phyloP scores from a whole-genome alignment of 192 early-diverging fungal species.

The Spizellomyces punctatus region DNA sequence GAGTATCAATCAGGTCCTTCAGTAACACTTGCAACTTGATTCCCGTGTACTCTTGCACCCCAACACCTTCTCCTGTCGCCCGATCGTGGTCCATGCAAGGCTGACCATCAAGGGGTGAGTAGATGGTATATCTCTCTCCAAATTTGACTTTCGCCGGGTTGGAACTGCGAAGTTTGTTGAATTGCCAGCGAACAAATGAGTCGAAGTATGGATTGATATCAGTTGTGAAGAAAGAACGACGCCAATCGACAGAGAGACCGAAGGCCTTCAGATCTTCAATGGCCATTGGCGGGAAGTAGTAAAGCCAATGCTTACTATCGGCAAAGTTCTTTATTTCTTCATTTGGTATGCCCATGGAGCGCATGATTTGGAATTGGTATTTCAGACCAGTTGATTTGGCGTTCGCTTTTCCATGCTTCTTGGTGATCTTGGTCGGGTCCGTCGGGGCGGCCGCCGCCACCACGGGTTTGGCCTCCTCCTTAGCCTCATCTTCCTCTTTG shows the following conservation, averaged over 20 bases:
- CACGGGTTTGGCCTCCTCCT: background rate
- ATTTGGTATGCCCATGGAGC: conserved; percentile 77
- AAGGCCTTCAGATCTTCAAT: conserved; percentile 77
- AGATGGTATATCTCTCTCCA: conserved; percentile 96
- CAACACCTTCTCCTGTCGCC: conserved; percentile 87
- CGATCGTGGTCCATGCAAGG: conserved; percentile 99
- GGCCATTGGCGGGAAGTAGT: conserved; percentile 91
- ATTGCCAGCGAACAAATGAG: conserved; percentile 97
- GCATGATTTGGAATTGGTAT: conserved; percentile 99
- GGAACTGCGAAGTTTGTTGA: conserved; percentile 79
- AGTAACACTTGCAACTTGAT: conserved; percentile 86
- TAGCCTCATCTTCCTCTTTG: conserved; percentile 24
- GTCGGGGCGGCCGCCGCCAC: conserved; percentile 34
- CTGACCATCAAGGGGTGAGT: conserved; percentile 91
- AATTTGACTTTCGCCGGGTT: conserved; percentile 80
- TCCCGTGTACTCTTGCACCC: conserved; percentile 93
- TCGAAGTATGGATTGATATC: conserved; percentile 98
- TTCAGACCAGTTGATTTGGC: conserved; percentile 82
- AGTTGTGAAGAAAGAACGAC: conserved; percentile 96
- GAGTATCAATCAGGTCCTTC: conserved; percentile 42
- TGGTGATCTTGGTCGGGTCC: conserved; percentile 64
- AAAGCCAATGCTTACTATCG: conserved; percentile 87
- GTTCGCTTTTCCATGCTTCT: conserved; percentile 82
- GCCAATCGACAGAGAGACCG: conserved; percentile 81
- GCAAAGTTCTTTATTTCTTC: conserved; percentile 93